Evolutionary conservation across 2,329 filamentous ascomycete species (phyloP), one percentile per base, ranked within the genome.

Genomic region (Didymosphaeria variabile): DNA sequence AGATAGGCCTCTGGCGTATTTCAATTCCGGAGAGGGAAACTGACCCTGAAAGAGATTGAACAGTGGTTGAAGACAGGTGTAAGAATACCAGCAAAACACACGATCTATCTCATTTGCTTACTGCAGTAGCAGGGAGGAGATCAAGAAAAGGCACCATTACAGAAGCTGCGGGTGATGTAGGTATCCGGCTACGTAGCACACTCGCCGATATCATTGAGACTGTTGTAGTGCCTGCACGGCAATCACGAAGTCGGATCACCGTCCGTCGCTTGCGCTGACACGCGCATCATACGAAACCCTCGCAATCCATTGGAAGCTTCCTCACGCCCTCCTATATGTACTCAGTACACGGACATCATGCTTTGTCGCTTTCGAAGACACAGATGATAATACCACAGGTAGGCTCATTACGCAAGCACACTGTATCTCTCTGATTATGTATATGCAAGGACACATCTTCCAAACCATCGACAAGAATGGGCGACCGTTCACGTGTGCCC

Each of bases 391-490:
- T 52, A 38, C 7, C 19, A 19, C 29, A 46, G 42, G 31, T 44
- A 23, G 9, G 21, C 29, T 5, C 29, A 5, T 32, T 0, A 6
- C 21, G 7, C 7, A 29, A 5, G 6, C 17, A 34, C 17, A 29
- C 17, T 32, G 29, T 19, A 23, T 17, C 21, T 49, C 21, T 32
- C 47, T 45, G 21, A 40, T 13, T 7, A 9, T 17, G n/a, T 38
- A n/a, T 13, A 21, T n/a, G 31, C 19, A 19, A 58, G 57, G 50
- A 3, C 40, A 59, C 40, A 19, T 50, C 3, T 55, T 59, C 32
- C 57, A 59, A 34, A 59, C 57, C 17, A 50, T 38, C 17, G 57
- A 59, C 31, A 55, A 21, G 19, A 34, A 40, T 8, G 40, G 57
- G 12, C 57, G 38, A 21, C 40, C 57, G 7, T 55, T 59, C 36